A percentile compares a stretch with the other conserved stretches of the same genome.
Evolutionary conservation across 306 rosid species (phyloP).

Genomic region (Cercis canadensis): DNA sequence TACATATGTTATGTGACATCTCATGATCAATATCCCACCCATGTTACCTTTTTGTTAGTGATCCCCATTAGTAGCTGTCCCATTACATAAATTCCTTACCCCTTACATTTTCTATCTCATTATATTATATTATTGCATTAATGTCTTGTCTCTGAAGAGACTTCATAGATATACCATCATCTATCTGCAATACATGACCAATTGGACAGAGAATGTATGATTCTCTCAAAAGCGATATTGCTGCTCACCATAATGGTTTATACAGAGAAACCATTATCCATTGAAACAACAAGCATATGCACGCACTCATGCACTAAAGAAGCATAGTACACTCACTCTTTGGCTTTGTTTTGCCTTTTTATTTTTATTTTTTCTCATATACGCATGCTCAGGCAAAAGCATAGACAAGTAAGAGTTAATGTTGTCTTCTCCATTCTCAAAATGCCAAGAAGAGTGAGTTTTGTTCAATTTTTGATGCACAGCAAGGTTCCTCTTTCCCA

Average conservation of each 20-base stretch:
- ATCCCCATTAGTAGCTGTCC: background rate
- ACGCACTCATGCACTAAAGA: background rate
- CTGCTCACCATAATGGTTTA: background rate
- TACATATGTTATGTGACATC: background rate
- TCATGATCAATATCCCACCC: background rate
- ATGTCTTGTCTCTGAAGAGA: no score
- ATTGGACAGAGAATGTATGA: background rate
- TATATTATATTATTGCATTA: no score
- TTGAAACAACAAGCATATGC: background rate
- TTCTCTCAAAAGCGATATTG: background rate
- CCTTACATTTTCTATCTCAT: no score
- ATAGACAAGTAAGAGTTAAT: slow-evolving; percentile 32
- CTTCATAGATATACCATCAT: no score
- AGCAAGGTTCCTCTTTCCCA: slow-evolving; percentile 27
- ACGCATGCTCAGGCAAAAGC: slow-evolving; percentile 40
- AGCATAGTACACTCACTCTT: slow-evolving; percentile 5
- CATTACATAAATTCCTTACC: background rate
- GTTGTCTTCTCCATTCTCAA: slow-evolving; percentile 4
- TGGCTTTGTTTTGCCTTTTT: slow-evolving; percentile 12
- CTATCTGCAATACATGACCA: no score
- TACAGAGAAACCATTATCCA: background rate
- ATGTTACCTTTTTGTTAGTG: background rate
- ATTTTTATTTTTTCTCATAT: no score
- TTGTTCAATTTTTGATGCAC: slow-evolving; percentile 39
- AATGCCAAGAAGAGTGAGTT: slow-evolving; percentile 3